A percentile compares a stretch with the other conserved stretches of the same genome.
These are phyloP conservation scores for Claviceps pazoutovae DNA, from an alignment of 2,329 filamentous ascomycete species.

Conservation along the genomic window DNA sequence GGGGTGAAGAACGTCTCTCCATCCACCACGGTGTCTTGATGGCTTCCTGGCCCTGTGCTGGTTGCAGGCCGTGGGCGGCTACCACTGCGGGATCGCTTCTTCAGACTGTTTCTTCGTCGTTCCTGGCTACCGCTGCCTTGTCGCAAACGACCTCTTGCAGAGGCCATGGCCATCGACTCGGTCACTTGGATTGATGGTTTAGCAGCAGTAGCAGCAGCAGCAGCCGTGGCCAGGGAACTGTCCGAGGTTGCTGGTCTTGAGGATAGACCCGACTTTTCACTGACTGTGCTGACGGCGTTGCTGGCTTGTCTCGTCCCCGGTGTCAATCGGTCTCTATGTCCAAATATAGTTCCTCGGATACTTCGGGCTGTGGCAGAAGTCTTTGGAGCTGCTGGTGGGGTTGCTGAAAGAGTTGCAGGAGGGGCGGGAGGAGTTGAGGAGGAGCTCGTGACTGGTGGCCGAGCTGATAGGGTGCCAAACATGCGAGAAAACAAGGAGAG, in stretches of 20 bases:
- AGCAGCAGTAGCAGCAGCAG: conserved; percentile 16
- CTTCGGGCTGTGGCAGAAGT: conserved; percentile 60
- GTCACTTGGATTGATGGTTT: conserved; percentile 68
- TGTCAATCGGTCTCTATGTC: conserved; percentile 35
- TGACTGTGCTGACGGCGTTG: conserved; percentile 18
- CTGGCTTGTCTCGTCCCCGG: conserved; percentile 26
- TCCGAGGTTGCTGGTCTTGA: conserved; percentile 26
- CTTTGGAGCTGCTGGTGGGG: conserved; percentile 44
- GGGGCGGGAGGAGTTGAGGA: conserved; percentile 3
- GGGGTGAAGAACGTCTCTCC: conserved; percentile 39
- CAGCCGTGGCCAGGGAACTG: conserved; percentile 18
- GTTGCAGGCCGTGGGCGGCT: conserved; percentile 33
- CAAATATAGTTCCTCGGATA: conserved; percentile 64
- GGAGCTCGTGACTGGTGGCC: conserved; percentile 26
- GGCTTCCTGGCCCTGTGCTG: conserved; percentile 21
- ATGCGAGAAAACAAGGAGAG: conserved; percentile 68
- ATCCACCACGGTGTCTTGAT: conserved; percentile 30
- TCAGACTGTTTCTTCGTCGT: conserved; percentile 35
- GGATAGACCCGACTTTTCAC: conserved; percentile 22
- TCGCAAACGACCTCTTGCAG: conserved; percentile 15
- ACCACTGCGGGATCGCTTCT: conserved; percentile 36
- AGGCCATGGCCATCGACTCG: conserved; percentile 38
- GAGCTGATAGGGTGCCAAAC: conserved; percentile 46
- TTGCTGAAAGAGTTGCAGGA: conserved; percentile 12
- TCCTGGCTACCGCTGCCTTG: conserved; percentile 20